phyloP scores from a whole-genome alignment of 805 yeast species.

The Suhomyces prunicola region DNA sequence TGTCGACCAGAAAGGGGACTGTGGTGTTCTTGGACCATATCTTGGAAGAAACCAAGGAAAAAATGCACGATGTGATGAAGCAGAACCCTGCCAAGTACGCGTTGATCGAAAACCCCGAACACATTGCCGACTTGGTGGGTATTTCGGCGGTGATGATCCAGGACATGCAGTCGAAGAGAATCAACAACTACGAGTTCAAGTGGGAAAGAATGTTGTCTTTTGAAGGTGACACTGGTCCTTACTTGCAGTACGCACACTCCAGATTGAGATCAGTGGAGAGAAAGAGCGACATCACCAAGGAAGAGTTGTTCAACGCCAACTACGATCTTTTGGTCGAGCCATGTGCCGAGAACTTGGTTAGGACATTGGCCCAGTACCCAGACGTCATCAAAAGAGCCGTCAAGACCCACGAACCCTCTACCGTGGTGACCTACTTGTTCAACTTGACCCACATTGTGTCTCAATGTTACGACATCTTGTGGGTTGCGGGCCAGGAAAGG shows the following conservation, averaged over 20 bases:
- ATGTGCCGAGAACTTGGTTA: conserved; percentile 65
- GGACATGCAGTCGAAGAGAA: conserved; percentile 97
- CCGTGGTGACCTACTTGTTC: conserved; percentile 91
- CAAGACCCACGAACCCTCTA: conserved; percentile 87
- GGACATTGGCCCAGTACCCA: conserved; percentile 86
- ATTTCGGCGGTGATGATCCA: conserved; percentile 98
- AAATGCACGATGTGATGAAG: conserved; percentile 96
- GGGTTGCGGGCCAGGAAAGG: conserved; percentile 95
- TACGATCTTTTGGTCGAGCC: conserved; percentile 64
- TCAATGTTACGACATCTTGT: conserved; percentile 89
- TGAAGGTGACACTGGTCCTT: conserved; percentile 99
- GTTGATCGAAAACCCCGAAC: conserved; percentile 90
- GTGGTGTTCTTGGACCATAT: conserved; percentile 96
- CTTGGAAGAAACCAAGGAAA: conserved; percentile 85
- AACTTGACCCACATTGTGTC: conserved; percentile 90
- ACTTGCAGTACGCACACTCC: conserved; percentile 96
- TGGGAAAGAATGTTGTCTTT: conserved; percentile 98
- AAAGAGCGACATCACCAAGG: conserved; percentile 53
- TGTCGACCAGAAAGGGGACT: conserved; percentile 98
- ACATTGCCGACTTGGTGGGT: conserved; percentile 93
- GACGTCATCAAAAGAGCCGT: conserved; percentile 81
- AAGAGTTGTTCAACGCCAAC: conserved; percentile 49
- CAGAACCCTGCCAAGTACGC: conserved; percentile 86
- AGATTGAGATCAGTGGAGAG: conserved; percentile 93
- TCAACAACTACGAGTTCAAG: conserved; percentile 92